These are phyloP conservation scores for Leccinum subtestaceum DNA, from an alignment of 768 basidiomycete genomes.

Conservation along the genomic window DNA sequence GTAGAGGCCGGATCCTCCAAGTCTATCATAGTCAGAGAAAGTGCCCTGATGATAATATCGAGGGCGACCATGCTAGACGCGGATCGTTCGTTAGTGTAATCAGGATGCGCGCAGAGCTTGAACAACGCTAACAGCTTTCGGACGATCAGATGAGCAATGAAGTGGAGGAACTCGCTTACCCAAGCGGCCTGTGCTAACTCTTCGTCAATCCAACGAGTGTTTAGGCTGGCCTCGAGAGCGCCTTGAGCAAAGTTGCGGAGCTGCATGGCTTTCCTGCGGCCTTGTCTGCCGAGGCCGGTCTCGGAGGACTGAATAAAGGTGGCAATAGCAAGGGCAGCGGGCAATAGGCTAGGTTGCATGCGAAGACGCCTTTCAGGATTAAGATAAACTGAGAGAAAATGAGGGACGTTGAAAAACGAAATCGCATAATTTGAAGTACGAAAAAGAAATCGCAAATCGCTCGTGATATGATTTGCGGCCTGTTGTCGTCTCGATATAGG, in stretches of 20 bases:
- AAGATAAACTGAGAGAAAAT: slow-evolving; percentile 58
- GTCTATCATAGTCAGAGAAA: slow-evolving; percentile 60
- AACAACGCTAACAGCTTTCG: slow-evolving; percentile 65
- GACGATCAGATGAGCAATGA: slow-evolving; percentile 8
- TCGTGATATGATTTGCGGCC: slow-evolving; percentile 44
- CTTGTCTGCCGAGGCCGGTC: slow-evolving; percentile 45
- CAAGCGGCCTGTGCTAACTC: slow-evolving; percentile 73
- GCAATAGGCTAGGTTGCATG: slow-evolving; percentile 67
- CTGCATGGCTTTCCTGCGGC: slow-evolving; percentile 54
- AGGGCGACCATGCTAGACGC: slow-evolving; percentile 58
- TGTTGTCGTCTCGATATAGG: slow-evolving; percentile 45
- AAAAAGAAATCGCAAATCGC: slow-evolving; percentile 65
- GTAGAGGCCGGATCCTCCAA: slow-evolving; percentile 50
- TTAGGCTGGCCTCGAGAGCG: slow-evolving; percentile 68
- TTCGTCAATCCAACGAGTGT: slow-evolving; percentile 70
- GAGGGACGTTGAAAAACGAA: slow-evolving; percentile 70
- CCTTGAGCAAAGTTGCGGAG: slow-evolving; percentile 68
- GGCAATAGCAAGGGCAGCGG: slow-evolving; percentile 62
- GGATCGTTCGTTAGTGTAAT: slow-evolving; percentile 51
- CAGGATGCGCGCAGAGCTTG: slow-evolving; percentile 68
- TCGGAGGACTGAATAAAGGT: slow-evolving; percentile 71
- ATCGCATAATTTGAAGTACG: slow-evolving; percentile 67
- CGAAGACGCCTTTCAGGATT: slow-evolving; percentile 50
- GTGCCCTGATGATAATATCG: slow-evolving; percentile 63
- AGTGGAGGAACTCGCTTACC: slow-evolving; percentile 41